Conservation (phyloP, 768 basidiomycete genomes). For the Pulveroboletus sp. region DNA sequence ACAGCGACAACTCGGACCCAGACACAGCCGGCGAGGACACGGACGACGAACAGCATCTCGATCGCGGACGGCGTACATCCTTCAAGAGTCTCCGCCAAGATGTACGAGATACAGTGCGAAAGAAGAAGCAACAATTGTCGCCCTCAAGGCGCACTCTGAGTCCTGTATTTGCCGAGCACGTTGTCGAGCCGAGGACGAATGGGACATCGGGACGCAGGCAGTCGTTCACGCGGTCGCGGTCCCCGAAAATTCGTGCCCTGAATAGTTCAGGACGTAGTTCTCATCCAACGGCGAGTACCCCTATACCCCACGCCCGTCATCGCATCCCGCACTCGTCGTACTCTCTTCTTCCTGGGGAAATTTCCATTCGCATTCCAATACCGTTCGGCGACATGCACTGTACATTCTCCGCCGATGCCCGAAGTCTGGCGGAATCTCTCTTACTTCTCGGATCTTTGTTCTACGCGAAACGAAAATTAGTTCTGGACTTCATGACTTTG, state of each 20-base stretch:
- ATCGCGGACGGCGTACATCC: constrained; percentile 43
- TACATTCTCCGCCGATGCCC: constrained; percentile 55
- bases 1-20: constrained; percentile 46
- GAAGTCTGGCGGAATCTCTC: constrained; percentile 60
- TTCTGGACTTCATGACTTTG: constrained; percentile 8
- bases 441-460: constrained; percentile 62
- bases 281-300: constrained; percentile 37
- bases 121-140: constrained; percentile 26
- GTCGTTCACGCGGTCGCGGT: constrained; percentile 70
- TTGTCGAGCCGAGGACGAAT: constrained; percentile 32
- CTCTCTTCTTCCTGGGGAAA: constrained; percentile 45
- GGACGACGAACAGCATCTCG: constrained; percentile 42
- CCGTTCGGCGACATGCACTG: constrained; percentile 39
- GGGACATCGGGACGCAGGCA: constrained; percentile 37
- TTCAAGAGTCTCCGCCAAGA: constrained; percentile 29
- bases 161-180: constrained; percentile 24
- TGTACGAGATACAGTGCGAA: constrained; percentile 23
- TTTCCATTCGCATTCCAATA: constrained; percentile 44
- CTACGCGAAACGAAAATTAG: constrained; percentile 46
- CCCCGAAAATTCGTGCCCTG: constrained; percentile 47
- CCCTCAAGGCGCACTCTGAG: constrained; percentile 24
- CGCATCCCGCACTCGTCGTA: constrained; percentile 22
- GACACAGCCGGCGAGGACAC: constrained; percentile 58
- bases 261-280: constrained; percentile 34
- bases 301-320: constrained; percentile 42